These are phyloP conservation scores for Penium margaritaceum DNA, from an alignment of 139 green algal genomes.

Conservation along the genomic window DNA sequence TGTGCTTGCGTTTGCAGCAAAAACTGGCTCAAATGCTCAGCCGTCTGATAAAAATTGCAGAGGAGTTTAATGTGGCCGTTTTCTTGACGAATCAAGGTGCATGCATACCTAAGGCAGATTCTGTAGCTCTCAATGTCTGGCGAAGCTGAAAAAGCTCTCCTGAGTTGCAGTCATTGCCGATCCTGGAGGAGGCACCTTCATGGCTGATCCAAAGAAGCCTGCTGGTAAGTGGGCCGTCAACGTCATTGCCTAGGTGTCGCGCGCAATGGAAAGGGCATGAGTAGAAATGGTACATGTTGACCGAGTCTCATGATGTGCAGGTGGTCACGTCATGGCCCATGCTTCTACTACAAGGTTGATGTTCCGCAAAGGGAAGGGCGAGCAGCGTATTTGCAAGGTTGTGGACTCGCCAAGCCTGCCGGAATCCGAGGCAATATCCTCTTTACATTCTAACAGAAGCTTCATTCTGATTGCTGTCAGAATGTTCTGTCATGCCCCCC, in stretches of 20 bases:
- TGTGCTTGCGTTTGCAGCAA: conserved; percentile 39
- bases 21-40: conserved; percentile 50
- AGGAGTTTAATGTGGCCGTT: conserved; percentile 53
- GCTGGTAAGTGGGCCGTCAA: too few relatives aligned
- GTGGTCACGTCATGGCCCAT: conserved; percentile 50
- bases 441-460: too few relatives aligned
- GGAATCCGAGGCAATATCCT: conserved; percentile 40
- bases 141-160: neutral
- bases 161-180: conserved; percentile 48
- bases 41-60: conserved; percentile 50
- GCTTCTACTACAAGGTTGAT: conserved; percentile 44
- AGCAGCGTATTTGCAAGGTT: conserved; percentile 45
- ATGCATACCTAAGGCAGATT: neutral
- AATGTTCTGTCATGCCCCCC: too few relatives aligned
- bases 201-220: conserved; percentile 50
- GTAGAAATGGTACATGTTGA: too few relatives aligned
- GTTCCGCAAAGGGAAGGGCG: conserved; percentile 43
- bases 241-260: too few relatives aligned
- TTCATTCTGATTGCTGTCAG: too few relatives aligned
- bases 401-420: conserved; percentile 42
- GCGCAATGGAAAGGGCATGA: too few relatives aligned
- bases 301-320: too few relatives aligned
- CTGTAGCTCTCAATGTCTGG: neutral
- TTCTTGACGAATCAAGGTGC: conserved; percentile 51
- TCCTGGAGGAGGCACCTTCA: conserved; percentile 48